phyloP scores from a whole-genome alignment of 1,284 basidiomycete genomes.

The Meira miltonrushii region DNA sequence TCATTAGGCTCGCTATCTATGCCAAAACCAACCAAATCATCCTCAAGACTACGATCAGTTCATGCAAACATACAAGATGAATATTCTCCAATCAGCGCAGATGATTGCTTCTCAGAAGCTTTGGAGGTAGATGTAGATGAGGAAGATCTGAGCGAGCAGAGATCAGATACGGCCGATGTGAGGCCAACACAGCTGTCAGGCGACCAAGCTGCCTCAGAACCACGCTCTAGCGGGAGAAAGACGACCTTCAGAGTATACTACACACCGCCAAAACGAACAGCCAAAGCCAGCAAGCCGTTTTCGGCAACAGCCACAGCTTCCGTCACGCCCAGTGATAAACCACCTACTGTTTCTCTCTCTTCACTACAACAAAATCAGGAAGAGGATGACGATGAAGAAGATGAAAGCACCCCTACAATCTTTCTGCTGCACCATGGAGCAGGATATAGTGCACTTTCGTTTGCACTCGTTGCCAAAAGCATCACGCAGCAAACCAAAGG shows the following conservation, averaged over 20 bases:
- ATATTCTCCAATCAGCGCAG: constrained; percentile 52
- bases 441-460: constrained; percentile 80
- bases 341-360: not conserved
- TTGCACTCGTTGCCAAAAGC: constrained; percentile 79
- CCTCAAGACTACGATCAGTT: not conserved
- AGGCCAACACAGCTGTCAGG: not conserved
- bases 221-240: not conserved
- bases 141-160: not conserved
- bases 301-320: not conserved
- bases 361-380: not conserved
- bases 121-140: constrained; percentile 42
- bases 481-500: constrained; percentile 63
- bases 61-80: constrained; percentile 52
- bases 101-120: constrained; percentile 44
- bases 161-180: not conserved
- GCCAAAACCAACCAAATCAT: not conserved
- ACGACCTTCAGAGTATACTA: constrained; percentile 54
- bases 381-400: constrained; percentile 51
- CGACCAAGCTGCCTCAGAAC: not conserved
- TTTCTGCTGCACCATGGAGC: constrained; percentile 92
- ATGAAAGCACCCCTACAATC: constrained; percentile 58
- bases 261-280: constrained; percentile 31
- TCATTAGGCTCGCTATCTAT: not conserved
- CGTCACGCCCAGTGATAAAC: not conserved
- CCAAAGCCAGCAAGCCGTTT: not conserved